Evolutionary conservation across 257 asterid species (phyloP).

Genomic region (Scutellaria galericulata): DNA sequence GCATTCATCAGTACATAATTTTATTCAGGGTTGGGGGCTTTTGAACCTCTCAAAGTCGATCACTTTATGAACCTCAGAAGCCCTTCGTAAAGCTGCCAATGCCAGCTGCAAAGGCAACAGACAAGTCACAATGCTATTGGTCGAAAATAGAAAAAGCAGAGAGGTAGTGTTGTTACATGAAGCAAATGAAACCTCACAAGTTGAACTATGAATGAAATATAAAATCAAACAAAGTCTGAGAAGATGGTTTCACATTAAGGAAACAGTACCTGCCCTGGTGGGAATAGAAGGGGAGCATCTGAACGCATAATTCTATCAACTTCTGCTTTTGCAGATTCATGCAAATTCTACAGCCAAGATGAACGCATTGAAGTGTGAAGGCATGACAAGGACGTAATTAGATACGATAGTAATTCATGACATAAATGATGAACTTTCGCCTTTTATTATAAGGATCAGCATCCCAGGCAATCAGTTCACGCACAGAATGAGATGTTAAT

Average conservation of each 20-base stretch:
- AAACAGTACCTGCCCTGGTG: constrained; percentile 88
- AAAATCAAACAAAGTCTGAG: not conserved
- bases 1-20: constrained; percentile 5
- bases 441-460: not conserved
- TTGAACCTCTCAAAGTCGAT: constrained; percentile 79
- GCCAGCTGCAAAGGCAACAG: constrained; percentile 68
- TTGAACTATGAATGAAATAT: not conserved
- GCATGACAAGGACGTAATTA: constrained; percentile 4
- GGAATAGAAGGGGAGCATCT: constrained; percentile 87
- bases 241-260: constrained; percentile 15
- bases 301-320: constrained; percentile 89
- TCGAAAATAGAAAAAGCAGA: not conserved
- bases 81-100: constrained; percentile 76
- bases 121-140: not conserved
- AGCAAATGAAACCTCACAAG: constrained; percentile 11
- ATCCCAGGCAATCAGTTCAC: constrained; percentile 1
- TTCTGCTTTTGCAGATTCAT: constrained; percentile 69
- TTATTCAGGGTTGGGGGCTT: constrained; percentile 25
- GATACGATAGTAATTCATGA: constrained; percentile 4
- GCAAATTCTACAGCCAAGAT: constrained; percentile 54
- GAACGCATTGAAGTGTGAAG: constrained; percentile 25
- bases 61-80: constrained; percentile 50
- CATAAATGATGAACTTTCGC: not conserved
- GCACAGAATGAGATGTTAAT: constrained; percentile 11
- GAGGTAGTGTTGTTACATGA: not conserved